These are phyloP conservation scores for Trichocladium uniseriatum DNA, from an alignment of 495 filamentous ascomycete genomes.

Conservation along the genomic window DNA sequence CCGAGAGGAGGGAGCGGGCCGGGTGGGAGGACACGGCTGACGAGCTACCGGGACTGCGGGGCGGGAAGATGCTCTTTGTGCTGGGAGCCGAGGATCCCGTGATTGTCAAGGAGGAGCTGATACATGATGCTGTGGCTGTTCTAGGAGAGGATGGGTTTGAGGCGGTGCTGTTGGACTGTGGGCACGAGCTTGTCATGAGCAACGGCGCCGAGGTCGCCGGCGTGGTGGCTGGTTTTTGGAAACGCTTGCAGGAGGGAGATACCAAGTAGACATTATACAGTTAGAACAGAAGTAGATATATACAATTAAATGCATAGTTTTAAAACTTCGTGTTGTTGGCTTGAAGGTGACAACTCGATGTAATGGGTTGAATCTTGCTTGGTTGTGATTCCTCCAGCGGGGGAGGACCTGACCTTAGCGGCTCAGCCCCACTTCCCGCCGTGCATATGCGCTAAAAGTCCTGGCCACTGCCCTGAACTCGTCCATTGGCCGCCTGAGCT, in stretches of 20 bases:
- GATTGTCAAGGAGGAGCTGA: conserved; percentile 42
- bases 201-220: conserved; percentile 30
- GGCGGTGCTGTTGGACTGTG: conserved; percentile 37
- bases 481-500: conserved; percentile 1
- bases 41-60: conserved; percentile 28
- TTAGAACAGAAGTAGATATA: no score
- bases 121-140: conserved; percentile 36
- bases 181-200: conserved; percentile 44
- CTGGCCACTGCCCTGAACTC: neutral
- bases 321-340: no score
- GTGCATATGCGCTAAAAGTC: conserved; percentile 6
- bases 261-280: no score
- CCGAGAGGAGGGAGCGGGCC: conserved; percentile 27
- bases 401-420: neutral
- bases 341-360: no score
- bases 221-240: conserved; percentile 36
- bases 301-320: no score
- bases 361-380: no score
- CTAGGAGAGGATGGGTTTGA: conserved; percentile 40
- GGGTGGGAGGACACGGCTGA: conserved; percentile 5
- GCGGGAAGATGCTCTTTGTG: conserved; percentile 43
- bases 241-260: no score
- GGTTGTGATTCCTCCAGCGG: no score
- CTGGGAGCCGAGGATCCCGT: conserved; percentile 47
- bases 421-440: neutral